A percentile compares a stretch with the other conserved stretches of the same genome.
Conservation (phyloP, 129 eudicot species). For the Oenanthe sinensis region DNA sequence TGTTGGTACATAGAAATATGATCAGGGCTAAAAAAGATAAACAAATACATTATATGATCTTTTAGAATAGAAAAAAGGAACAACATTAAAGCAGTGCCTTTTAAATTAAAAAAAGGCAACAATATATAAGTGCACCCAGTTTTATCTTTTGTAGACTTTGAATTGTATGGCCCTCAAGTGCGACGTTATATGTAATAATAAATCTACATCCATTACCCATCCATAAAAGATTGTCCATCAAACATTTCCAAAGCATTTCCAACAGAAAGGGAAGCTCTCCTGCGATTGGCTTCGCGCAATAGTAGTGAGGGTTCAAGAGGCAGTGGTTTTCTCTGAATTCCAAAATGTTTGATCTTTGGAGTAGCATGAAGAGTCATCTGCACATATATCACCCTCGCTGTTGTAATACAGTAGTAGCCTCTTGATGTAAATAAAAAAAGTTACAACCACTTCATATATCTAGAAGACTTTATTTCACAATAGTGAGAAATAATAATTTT, state of each 20-base stretch:
- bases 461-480: background rate
- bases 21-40: constrained; percentile 10
- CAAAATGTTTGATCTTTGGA: constrained; percentile 65
- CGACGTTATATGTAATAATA: background rate
- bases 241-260: constrained; percentile 74
- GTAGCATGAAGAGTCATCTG: constrained; percentile 75
- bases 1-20: constrained; percentile 27
- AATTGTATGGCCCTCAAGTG: background rate
- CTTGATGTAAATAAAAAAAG: background rate
- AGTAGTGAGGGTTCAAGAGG: constrained; percentile 90
- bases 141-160: background rate
- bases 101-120: background rate
- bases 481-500: background rate
- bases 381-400: constrained; percentile 14
- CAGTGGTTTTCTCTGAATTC: constrained; percentile 74
- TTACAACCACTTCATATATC: background rate
- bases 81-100: background rate
- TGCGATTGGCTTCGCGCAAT: constrained; percentile 67
- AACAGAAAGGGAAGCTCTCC: constrained; percentile 88
- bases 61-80: constrained; percentile 1
- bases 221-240: constrained; percentile 58
- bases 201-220: constrained; percentile 44
- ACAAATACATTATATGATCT: background rate
- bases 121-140: background rate
- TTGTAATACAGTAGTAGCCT: constrained; percentile 1